phyloP scores from a whole-genome alignment of 352 stramenopile species.

The Phytophthora hibernalis region DNA sequence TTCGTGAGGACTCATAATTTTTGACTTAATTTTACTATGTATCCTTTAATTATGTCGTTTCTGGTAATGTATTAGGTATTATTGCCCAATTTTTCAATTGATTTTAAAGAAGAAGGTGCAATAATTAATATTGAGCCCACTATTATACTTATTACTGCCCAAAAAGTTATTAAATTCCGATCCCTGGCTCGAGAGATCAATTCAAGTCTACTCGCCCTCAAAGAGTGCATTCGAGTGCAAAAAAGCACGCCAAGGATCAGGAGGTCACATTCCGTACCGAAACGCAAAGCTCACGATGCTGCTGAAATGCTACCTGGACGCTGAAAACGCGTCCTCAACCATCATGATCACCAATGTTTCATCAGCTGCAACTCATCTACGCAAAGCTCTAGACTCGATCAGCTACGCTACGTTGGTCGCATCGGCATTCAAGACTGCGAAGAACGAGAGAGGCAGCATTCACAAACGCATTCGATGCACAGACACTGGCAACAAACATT shows the following conservation, averaged over 20 bases:
- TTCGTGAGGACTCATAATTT: too few species aligned
- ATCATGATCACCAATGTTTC: slow-evolving; percentile 64
- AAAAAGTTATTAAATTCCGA: too few species aligned
- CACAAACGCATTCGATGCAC: too few species aligned
- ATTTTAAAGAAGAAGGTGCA: too few species aligned
- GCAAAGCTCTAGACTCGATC: slow-evolving; percentile 48
- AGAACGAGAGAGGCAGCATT: too few species aligned
- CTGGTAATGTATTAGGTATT: too few species aligned
- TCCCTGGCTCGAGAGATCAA: slow-evolving; percentile 54
- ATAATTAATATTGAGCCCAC: too few species aligned
- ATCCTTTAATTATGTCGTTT: too few species aligned
- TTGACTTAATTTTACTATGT: too few species aligned
- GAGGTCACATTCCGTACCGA: slow-evolving; percentile 39
- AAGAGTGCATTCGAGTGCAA: slow-evolving; percentile 57
- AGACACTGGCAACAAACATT: too few species aligned
- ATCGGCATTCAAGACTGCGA: slow-evolving; percentile 39
- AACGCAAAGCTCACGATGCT: slow-evolving; percentile 64
- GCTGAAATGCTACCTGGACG: slow-evolving; percentile 43
- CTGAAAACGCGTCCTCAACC: slow-evolving; percentile 25
- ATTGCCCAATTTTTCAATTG: too few species aligned
- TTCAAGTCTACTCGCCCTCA: slow-evolving; percentile 55
- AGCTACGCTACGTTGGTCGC: slow-evolving; percentile 53
- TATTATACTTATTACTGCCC: too few species aligned
- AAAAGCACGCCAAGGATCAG: slow-evolving; percentile 5
- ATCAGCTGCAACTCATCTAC: slow-evolving; percentile 26